Evolutionary conservation across 352 stramenopile genomes (phyloP).

Genomic region (Phytophthora constricta): DNA sequence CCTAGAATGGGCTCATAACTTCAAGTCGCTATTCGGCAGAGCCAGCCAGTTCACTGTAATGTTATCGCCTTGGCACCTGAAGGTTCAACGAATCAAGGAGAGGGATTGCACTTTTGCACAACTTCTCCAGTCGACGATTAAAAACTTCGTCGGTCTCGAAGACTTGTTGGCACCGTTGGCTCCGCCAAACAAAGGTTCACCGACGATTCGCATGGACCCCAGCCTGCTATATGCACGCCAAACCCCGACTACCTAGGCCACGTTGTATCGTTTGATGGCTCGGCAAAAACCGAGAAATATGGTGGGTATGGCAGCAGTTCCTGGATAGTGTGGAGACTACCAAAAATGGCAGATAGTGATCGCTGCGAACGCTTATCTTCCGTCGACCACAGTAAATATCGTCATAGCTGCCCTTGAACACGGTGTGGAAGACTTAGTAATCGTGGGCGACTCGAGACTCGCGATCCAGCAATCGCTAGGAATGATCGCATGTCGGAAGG

Average conservation of each 20-base stretch:
- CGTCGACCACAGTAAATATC: not conserved
- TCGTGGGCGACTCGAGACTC: conserved; percentile 15
- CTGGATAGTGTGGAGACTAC: conserved; percentile 5
- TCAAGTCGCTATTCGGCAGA: conserved; percentile 13
- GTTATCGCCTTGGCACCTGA: conserved; percentile 18
- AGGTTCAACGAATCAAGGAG: not conserved
- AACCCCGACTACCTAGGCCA: not conserved
- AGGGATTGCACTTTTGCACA: conserved; percentile 10
- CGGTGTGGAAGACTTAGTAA: not conserved
- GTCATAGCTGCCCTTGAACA: not conserved
- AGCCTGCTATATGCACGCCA: conserved; percentile 2
- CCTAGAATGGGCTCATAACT: conserved; percentile 22
- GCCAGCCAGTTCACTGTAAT: conserved; percentile 4
- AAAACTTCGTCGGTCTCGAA: not conserved
- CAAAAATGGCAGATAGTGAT: conserved; percentile 4
- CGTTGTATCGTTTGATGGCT: conserved; percentile 29
- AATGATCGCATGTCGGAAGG: conserved; percentile 15
- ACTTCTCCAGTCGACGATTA: conserved; percentile 7
- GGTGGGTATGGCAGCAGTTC: conserved; percentile 11
- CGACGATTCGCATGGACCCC: not conserved
- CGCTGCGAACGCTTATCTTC: conserved; percentile 3
- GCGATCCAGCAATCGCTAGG: conserved; percentile 15
- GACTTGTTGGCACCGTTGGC: not conserved
- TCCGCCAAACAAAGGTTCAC: not conserved
- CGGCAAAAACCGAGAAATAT: conserved; percentile 18